phyloP scores from a whole-genome alignment of 129 eudicot species.

The Chrysanthemum lavandulifolium region DNA sequence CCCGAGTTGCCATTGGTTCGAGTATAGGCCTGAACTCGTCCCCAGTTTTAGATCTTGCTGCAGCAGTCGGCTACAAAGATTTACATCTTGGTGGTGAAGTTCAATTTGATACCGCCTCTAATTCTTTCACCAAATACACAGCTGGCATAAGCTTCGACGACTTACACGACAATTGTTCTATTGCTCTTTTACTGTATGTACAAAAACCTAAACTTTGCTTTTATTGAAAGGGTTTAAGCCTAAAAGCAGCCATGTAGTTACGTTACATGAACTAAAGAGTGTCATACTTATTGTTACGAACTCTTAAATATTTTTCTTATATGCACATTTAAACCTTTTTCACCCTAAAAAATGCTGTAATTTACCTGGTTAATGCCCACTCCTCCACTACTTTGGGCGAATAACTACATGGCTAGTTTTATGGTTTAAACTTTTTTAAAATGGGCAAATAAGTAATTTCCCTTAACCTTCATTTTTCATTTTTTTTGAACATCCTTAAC shows the following conservation, averaged over 20 bases:
- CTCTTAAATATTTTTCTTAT: too few relatives aligned
- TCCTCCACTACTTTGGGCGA: too few relatives aligned
- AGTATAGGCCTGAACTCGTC: constrained; percentile 84
- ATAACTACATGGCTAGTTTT: too few relatives aligned
- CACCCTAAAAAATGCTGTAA: too few relatives aligned
- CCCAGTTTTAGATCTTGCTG: constrained; percentile 70
- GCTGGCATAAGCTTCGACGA: constrained; percentile 74
- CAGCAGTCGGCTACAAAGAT: constrained; percentile 64
- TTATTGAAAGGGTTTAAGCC: not conserved
- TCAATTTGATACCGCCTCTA: constrained; percentile 75
- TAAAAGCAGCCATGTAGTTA: too few relatives aligned
- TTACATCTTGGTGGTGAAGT: constrained; percentile 74
- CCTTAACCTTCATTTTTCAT: not conserved
- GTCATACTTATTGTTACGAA: too few relatives aligned
- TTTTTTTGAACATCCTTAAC: too few relatives aligned
- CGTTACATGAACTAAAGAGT: too few relatives aligned
- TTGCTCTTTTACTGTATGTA: constrained; percentile 72
- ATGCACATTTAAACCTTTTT: too few relatives aligned
- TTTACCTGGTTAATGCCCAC: too few relatives aligned
- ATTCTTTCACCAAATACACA: constrained; percentile 79
- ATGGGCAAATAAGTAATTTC: not conserved
- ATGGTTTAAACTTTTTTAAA: not conserved
- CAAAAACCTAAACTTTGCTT: not conserved
- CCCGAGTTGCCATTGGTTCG: constrained; percentile 67
- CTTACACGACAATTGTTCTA: constrained; percentile 55